A percentile compares a stretch with the other conserved stretches of the same genome.
phyloP scores from a whole-genome alignment of 805 yeast genomes.

The Candida schatavii region DNA sequence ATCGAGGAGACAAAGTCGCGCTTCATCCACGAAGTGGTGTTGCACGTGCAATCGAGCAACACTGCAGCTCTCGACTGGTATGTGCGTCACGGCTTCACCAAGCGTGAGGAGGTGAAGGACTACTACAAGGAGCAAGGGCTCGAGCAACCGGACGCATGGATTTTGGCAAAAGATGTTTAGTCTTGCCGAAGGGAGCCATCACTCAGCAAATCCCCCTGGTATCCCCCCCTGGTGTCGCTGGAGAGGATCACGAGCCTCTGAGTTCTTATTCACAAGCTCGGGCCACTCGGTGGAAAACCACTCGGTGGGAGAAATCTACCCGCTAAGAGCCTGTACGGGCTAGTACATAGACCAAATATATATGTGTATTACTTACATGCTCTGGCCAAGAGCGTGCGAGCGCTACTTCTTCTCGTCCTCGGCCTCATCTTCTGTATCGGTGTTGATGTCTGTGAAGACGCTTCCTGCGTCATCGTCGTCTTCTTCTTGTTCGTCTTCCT shows the following conservation, averaged over 20 bases:
- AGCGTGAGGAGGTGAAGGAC: constrained; percentile 32
- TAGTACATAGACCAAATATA: too few relatives aligned
- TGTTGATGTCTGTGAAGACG: constrained; percentile 43
- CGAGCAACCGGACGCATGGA: constrained; percentile 47
- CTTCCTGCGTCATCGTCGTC: constrained; percentile 36
- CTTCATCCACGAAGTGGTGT: constrained; percentile 50
- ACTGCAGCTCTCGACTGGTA: constrained; percentile 50
- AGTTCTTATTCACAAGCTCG: too few relatives aligned
- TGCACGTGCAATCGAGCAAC: constrained; percentile 52
- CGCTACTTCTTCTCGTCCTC: constrained; percentile 12
- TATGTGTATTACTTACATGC: background rate
- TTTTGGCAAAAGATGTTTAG: constrained; percentile 31
- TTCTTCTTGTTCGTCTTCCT: constrained; percentile 35
- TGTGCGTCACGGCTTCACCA: constrained; percentile 45
- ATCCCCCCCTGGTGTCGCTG: background rate
- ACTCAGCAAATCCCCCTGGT: too few relatives aligned
- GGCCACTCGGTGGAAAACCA: background rate
- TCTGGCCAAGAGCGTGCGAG: background rate
- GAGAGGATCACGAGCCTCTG: background rate
- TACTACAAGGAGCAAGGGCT: constrained; percentile 49
- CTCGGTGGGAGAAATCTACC: too few relatives aligned
- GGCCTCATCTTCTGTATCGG: constrained; percentile 44
- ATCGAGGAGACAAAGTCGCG: constrained; percentile 53
- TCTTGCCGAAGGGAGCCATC: background rate
- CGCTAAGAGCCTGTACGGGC: too few relatives aligned